Base-by-base conservation (phyloP, 768 basidiomycete genomes). In the Pleurotus cornucopiae region DNA sequence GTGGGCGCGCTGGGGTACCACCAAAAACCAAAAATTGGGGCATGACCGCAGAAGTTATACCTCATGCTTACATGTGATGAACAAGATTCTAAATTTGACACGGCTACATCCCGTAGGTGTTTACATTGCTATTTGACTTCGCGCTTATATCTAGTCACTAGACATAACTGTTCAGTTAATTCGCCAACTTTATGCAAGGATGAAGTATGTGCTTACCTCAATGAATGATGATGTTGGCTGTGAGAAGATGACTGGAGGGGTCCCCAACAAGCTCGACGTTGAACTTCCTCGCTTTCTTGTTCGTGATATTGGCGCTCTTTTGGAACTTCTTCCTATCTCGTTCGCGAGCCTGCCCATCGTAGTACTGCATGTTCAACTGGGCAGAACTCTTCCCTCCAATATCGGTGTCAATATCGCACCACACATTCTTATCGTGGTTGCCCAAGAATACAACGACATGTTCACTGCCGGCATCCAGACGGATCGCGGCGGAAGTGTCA, bases 331-430 rank as follows among this genome's bases (percentile, higher is more conserved):
- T 37, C 48, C 48, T 49, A 9, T n/a, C 25, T 4, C 16, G 38
- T 21, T 26, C 14, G 3, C 48, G 48, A 26, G 23, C 25, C 16
- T 26, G 30, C 16, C 30, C 46, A 48, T 20, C 21, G n/a, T 49
- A 49, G 38, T 49, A 49, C 25, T 49, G 30, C 34, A 26, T 26
- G 21, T 49, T 49, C n/a, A 49, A 34, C n/a, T 30, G 30, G 18
- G 48, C 30, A 18, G 25, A 26, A n/a, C 30, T 49, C 14, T n/a
- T 23, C 14, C 48, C 48, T 13, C 38, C 23, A 6, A 49, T 16
- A 21, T 49, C 48, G 11, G 48, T 49, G 16, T 34, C 48, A 14
- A 49, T 37, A 21, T 49, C 48, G 26, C 48, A 49, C 48, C 48
- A 49, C 9, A 37, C 30, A 7, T 37, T n/a, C 1, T 26, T 23